Evolutionary conservation across 1,284 basidiomycete genomes (phyloP), one percentile per base, ranked within the genome.

Genomic region (Apiotrichum akiyoshidainum): DNA sequence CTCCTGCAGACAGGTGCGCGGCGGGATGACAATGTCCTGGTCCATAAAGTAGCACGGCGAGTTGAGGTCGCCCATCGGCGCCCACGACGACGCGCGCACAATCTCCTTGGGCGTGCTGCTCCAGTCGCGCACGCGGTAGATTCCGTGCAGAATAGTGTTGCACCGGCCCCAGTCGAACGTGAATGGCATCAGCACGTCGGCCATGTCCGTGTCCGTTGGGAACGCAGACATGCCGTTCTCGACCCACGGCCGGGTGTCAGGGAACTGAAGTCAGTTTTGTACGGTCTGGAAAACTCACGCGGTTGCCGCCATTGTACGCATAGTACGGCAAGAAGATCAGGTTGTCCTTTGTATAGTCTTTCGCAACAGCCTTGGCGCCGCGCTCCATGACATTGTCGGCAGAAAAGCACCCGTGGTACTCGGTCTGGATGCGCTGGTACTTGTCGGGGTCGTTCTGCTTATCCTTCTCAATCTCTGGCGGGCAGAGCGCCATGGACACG

Each of bases 151-250:
- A 22, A 69, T 59, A 0, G 60, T 63, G 47, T 65, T 63, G 60
- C 72, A 72, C 11, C 60, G 55, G 1, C 77, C 77, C 68, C 71
- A 79, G 63, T 78, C 77, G 52, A 75, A 73, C 1, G 75, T 75
- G 62, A 78, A 78, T 8, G 76, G 76, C 17, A 78, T 63, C 51
- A 76, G 69, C 42, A 77, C 61, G 41, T 67, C 65, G 22, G 68
- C 63, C 11, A 51, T 8, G 39, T 53, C 40, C 2, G 31, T 16
- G 9, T n/a, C 40, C 13, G n/a, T 51, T 26, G 69, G 68, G 5
- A 66, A 58, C 34, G 53, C 33, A 19, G 68, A 52, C 0, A 66
- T 52, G 4, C 72, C 59, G 35, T 64, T 58, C 40, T 54, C 34
- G 2, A 63, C 54, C 68, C 68, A 69, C 7, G 49, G 49, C 17